A percentile compares a stretch with the other conserved stretches of the same genome.
Evolutionary conservation across 2,329 filamentous ascomycete species (phyloP).

Genomic region (Sporothrix euskadiensis): DNA sequence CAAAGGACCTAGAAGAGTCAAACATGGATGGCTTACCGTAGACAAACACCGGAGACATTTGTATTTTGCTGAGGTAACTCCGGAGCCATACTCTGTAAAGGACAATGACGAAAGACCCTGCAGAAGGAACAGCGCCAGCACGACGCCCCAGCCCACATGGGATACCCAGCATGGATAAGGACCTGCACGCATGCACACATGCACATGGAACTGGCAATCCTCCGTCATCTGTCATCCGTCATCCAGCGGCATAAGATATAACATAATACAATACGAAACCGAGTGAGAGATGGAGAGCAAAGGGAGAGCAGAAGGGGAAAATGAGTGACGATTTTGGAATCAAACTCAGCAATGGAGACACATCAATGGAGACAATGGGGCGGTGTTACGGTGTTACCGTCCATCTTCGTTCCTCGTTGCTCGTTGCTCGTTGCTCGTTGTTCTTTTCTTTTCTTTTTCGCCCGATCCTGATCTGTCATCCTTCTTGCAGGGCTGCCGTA

Average conservation of each 20-base stretch:
- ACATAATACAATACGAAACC: not conserved
- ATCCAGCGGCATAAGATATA: not conserved
- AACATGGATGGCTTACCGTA: not conserved
- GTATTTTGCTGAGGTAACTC: not conserved
- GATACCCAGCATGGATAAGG: not conserved
- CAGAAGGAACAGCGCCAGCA: not conserved
- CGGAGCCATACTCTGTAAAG: not conserved
- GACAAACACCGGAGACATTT: not conserved
- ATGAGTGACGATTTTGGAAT: not conserved
- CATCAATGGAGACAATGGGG: not conserved
- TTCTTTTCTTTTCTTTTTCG: not conserved
- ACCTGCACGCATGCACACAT: not conserved
- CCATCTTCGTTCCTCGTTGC: not conserved
- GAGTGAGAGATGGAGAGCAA: not conserved
- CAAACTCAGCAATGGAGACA: not conserved
- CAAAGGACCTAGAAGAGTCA: not conserved
- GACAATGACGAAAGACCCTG: not conserved
- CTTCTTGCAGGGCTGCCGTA: not conserved
- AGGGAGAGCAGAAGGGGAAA: not conserved
- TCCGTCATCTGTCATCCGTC: not conserved
- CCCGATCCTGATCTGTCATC: constrained; percentile 4
- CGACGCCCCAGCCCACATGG: not conserved
- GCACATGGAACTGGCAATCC: not conserved
- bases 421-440: not conserved
- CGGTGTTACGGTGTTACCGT: not conserved